Conservation (phyloP, 805 yeast species). For the Helenozyma rhizophorensis region DNA sequence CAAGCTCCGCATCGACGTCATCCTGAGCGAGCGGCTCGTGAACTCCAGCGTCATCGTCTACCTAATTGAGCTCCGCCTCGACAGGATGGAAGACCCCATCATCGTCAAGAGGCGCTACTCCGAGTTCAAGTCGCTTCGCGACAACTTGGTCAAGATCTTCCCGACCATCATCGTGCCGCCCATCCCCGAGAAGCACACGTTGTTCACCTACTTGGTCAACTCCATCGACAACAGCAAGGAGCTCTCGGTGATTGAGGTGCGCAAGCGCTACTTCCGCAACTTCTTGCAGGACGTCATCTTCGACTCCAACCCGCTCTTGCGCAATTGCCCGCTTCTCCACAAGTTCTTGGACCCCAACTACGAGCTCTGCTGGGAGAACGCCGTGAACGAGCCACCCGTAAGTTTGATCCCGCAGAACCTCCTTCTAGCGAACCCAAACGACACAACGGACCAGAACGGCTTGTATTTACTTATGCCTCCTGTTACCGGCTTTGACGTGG, state of each 20-base stretch:
- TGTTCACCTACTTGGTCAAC: constrained; percentile 38
- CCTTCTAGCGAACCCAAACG: constrained; percentile 45
- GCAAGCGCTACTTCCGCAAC: constrained; percentile 42
- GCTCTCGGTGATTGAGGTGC: constrained; percentile 39
- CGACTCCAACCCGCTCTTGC: constrained; percentile 26
- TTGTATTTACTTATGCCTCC: constrained; percentile 46
- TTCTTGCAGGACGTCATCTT: constrained; percentile 39
- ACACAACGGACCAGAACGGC: constrained; percentile 52
- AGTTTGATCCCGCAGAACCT: constrained; percentile 44
- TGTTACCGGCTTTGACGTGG: constrained; percentile 35
- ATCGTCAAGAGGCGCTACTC: constrained; percentile 40
- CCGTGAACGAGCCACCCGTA: constrained; percentile 44
- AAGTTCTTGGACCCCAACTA: constrained; percentile 50
- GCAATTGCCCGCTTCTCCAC: constrained; percentile 33
- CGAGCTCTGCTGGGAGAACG: constrained; percentile 48
- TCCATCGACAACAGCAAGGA: constrained; percentile 37
- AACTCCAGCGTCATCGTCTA: constrained; percentile 37
- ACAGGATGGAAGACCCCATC: constrained; percentile 15
- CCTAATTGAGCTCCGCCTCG: constrained; percentile 24
- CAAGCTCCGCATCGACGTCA: constrained; percentile 25
- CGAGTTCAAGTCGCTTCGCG: constrained; percentile 41
- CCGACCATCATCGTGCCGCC: constrained; percentile 42
- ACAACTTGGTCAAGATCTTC: constrained; percentile 31
- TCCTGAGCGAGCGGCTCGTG: constrained; percentile 31
- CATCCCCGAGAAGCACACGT: constrained; percentile 44